Evolutionary conservation across 768 basidiomycete species (phyloP), one percentile per base, ranked within the genome.

Genomic region (Phlebiopsis gigantea): DNA sequence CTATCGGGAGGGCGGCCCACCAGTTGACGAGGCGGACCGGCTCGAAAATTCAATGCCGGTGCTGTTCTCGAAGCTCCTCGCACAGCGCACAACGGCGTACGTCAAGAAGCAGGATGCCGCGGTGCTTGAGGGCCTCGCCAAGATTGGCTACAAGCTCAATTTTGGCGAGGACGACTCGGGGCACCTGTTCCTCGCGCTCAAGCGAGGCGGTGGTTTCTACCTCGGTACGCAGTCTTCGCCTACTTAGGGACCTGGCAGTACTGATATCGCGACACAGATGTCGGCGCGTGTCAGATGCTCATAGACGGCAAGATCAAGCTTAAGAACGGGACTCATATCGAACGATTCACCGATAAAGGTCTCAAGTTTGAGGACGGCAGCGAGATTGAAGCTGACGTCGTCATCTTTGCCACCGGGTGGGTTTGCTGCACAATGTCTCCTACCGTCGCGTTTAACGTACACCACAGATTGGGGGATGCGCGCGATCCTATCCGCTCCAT

Each of bases 61-160:
- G 52, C 57, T 44, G 28, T 44, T 74, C 34, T 60, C 63, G 57
- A 72, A 73, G 53, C 53, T 57, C 42, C 21, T 67, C 12, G 50
- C 46, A 17, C 64, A 73, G 65, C 65, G 74, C 12, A 49, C 62
- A 10, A 69, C 70, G 22, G 57, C 54, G 2, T 62, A 64, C 31
- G 71, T 77, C 19, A 72, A 69, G 0, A 62, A 64, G 30, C 66
- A 61, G 0, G 68, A 69, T 47, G 68, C 65, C 65, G 66, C 39
- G 7, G 53, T 82, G 17, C 75, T 87, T 1, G 80, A 85, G 3
- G 83, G 76, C 5, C 73, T 90, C 14, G 69, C 75, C 34, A 74
- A 73, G 56, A 72, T 72, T 2, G 87, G 88, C 4, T 90, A 88
- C 72, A 77, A 75, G 54, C 62, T 74, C 9, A 79, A 76, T 44